Evolutionary conservation across 805 yeast genomes (phyloP), one percentile per base, ranked within the genome.

Genomic region (Lachancea thermotolerans): DNA sequence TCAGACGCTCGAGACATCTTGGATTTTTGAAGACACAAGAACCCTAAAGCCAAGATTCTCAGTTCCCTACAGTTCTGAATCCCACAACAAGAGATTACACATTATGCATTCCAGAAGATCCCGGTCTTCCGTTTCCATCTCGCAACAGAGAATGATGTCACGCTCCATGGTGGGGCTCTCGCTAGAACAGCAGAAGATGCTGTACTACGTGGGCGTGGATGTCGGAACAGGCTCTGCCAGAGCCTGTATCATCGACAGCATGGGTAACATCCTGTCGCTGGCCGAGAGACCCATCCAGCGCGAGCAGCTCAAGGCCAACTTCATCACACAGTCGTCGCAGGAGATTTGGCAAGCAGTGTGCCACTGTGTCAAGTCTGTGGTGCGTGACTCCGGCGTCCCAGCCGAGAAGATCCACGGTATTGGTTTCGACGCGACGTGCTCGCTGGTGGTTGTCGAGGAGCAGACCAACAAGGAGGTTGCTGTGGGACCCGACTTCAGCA

Each of bases 221-320:
- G 95, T 93, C 21, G 99, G 99, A n/a, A 90, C 98, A 0, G 99
- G 98, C 12, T 85, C 95, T 2, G 97, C 96, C 5, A 74, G 99
- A 52, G 98, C 98, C 4, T 91, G 96, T 57, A 71, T 93, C 12
- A 86, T 91, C 51, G 93, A 90, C 63, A 77, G 80, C 56, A 70
- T 75, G 35, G 98, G 98, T 40, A 81, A 84, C 37, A 89, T 93
- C 43, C 67, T 87, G 41, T 83, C 88, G 0, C 67, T 89, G 41
- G 78, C 90, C 15, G 89, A 90, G 57, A 75, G 89, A 47, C 85
- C 89, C 27, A 85, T 85, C 50, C 76, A 83, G 46, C 68, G 95
- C 68, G 81, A 82, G 65, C 85, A 85, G 67, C 64, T 86, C 65
- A 78, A 81, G 65, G 77, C 86, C 27, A 78, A 75, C 59, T 77